Conservation (phyloP, 371 early-diverging fungal species). For the Mucor piriformis region DNA sequence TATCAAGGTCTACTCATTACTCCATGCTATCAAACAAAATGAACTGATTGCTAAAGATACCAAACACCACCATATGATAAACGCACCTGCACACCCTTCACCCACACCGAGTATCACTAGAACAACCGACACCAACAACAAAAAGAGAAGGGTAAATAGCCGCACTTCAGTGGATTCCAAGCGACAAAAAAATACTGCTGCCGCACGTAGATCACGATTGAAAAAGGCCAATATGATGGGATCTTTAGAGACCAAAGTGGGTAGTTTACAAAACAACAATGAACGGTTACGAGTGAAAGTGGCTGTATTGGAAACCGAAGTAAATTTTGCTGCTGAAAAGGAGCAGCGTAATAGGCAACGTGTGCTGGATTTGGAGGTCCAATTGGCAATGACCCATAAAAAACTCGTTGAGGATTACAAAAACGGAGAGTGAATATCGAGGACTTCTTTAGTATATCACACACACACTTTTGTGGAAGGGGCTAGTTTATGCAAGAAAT, state of each 20-base stretch:
- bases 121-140: neutral
- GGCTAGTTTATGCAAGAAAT: constrained; percentile 1
- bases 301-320: constrained; percentile 72
- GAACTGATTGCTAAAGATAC: neutral
- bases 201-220: constrained; percentile 86
- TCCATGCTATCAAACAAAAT: constrained; percentile 13
- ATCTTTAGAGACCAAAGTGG: constrained; percentile 73
- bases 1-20: constrained; percentile 9
- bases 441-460: neutral
- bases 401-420: constrained; percentile 8
- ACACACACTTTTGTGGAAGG: neutral
- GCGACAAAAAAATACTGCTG: constrained; percentile 86
- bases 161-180: constrained; percentile 39
- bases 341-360: constrained; percentile 63
- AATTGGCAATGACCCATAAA: constrained; percentile 52
- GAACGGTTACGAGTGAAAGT: constrained; percentile 55
- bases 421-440: neutral
- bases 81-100: constrained; percentile 6
- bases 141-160: constrained; percentile 1
- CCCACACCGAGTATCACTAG: constrained; percentile 1
- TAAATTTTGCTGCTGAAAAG: constrained; percentile 49
- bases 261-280: constrained; percentile 72
- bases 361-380: constrained; percentile 64
- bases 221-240: constrained; percentile 79
- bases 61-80: neutral